Evolutionary conservation across 2,329 filamentous ascomycete genomes (phyloP).

Genomic region (Kalaharituber pfeilii): DNA sequence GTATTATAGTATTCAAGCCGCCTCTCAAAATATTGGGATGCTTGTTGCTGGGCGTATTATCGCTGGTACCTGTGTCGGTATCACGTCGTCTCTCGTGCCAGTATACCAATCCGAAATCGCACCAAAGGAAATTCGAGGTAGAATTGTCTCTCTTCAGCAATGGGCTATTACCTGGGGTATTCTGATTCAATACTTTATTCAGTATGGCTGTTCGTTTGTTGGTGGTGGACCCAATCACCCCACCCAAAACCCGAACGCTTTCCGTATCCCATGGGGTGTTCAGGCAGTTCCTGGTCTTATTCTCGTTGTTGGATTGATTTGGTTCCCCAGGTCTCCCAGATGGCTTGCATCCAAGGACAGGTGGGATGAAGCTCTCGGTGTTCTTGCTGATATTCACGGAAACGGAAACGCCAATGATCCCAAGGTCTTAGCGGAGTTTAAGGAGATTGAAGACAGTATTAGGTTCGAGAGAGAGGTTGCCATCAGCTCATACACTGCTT

Average conservation of each 20-base stretch:
- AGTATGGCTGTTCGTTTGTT: conserved; percentile 43
- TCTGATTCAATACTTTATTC: conserved; percentile 48
- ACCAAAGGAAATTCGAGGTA: conserved; percentile 39
- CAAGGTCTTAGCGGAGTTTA: conserved; percentile 45
- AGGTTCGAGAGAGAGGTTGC: conserved; percentile 38
- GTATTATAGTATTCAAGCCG: conserved; percentile 39
- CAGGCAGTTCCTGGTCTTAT: conserved; percentile 40
- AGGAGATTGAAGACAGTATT: conserved; percentile 41
- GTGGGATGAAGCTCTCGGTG: conserved; percentile 45
- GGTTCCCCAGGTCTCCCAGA: conserved; percentile 47
- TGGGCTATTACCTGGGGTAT: conserved; percentile 58
- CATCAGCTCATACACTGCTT: conserved; percentile 33
- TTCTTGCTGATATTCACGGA: conserved; percentile 43
- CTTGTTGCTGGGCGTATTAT: conserved; percentile 53
- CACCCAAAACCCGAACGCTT: conserved; percentile 37
- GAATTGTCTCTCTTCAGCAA: conserved; percentile 48
- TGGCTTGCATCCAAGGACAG: conserved; percentile 53
- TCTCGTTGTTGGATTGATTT: conserved; percentile 39
- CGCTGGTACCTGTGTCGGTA: conserved; percentile 56
- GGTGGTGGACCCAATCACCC: conserved; percentile 36
- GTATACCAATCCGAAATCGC: conserved; percentile 53
- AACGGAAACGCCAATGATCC: conserved; percentile 39
- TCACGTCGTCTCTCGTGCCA: conserved; percentile 52
- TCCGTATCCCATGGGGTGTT: conserved; percentile 44
- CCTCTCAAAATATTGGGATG: conserved; percentile 50